Conservation (phyloP, 805 yeast genomes). For the Candida insectalens region DNA sequence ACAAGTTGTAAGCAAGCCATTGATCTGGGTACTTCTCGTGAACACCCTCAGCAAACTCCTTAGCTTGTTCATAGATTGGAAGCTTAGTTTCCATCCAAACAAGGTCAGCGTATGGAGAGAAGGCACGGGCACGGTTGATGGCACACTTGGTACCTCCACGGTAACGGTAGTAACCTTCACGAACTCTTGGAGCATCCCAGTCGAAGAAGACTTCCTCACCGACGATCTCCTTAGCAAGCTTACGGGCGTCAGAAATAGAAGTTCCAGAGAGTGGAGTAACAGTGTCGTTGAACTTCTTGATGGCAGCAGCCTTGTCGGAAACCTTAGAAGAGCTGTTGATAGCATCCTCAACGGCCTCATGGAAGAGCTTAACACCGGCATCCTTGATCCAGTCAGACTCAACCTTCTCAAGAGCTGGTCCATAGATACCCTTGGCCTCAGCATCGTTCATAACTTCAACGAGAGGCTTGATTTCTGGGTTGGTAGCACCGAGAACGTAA, state of each 20-base stretch:
- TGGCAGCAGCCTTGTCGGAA: slow-evolving; percentile 51
- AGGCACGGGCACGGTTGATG: slow-evolving; percentile 91
- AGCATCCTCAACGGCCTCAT: slow-evolving; percentile 83
- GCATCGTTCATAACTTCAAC: slow-evolving; percentile 75
- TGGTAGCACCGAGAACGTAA: slow-evolving; percentile 84
- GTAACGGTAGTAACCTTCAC: slow-evolving; percentile 97
- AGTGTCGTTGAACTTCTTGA: slow-evolving; percentile 53
- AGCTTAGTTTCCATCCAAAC: slow-evolving; percentile 98
- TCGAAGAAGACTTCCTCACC: slow-evolving; percentile 82
- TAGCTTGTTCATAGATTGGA: slow-evolving; percentile 89
- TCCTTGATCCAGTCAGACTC: slow-evolving; percentile 75
- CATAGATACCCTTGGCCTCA: slow-evolving; percentile 63
- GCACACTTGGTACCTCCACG: slow-evolving; percentile 97
- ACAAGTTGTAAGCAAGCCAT: slow-evolving; percentile 94
- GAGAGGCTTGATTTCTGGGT: slow-evolving; percentile 67
- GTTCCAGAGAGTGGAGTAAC: slow-evolving; percentile 69
- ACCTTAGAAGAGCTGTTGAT: slow-evolving; percentile 47
- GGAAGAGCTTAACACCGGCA: slow-evolving; percentile 83
- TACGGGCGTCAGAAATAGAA: slow-evolving; percentile 73
- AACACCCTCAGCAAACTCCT: slow-evolving; percentile 91
- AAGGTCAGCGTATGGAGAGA: slow-evolving; percentile 89
- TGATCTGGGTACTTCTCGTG: slow-evolving; percentile 72
- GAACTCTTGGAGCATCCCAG: slow-evolving; percentile 92
- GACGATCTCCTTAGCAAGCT: slow-evolving; percentile 60
- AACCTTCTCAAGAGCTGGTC: slow-evolving; percentile 57